These are phyloP conservation scores for Fusarium staphyleae DNA, from an alignment of 2,329 filamentous ascomycete genomes.

Conservation along the genomic window DNA sequence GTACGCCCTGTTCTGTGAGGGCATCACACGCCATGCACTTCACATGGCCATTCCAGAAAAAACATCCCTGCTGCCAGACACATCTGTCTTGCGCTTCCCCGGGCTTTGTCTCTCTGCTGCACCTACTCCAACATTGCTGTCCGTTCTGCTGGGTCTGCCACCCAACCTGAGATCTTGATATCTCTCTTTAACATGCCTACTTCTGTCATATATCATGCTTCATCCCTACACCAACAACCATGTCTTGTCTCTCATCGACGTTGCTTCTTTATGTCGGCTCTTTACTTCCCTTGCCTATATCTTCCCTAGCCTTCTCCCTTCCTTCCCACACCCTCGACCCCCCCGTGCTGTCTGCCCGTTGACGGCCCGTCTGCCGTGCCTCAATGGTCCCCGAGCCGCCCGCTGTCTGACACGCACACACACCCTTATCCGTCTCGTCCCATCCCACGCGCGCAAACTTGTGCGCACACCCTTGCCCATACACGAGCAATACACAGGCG, in stretches of 20 bases:
- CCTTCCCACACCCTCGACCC: conserved; percentile 32
- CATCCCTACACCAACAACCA: conserved; percentile 25
- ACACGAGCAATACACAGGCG: conserved; percentile 33
- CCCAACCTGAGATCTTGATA: conserved; percentile 26
- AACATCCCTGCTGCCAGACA: conserved; percentile 25
- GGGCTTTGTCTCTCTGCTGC: conserved; percentile 23
- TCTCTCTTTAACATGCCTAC: conserved; percentile 4
- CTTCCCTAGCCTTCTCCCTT: conserved; percentile 27
- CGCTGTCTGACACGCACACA: conserved; percentile 35
- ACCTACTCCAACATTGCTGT: conserved; percentile 13
- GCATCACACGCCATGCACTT: conserved; percentile 34
- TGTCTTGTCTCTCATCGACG: conserved; percentile 39
- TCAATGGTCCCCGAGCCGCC: conserved; percentile 35
- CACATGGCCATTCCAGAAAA: conserved; percentile 22
- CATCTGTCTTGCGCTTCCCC: conserved; percentile 13
- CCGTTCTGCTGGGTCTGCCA: conserved; percentile 29
- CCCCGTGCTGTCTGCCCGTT: conserved; percentile 26
- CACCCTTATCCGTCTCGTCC: conserved; percentile 16
- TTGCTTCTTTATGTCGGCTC: conserved; percentile 38
- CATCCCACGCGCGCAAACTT: conserved; percentile 19
- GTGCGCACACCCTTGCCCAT: conserved; percentile 33
- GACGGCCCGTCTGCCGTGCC: conserved; percentile 40
- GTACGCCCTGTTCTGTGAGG: conserved; percentile 30
- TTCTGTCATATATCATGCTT: conserved; percentile 30
- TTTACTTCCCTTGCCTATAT: conserved; percentile 29